Conservation (phyloP, 208 protist species). For the Trypanosoma avium region DNA sequence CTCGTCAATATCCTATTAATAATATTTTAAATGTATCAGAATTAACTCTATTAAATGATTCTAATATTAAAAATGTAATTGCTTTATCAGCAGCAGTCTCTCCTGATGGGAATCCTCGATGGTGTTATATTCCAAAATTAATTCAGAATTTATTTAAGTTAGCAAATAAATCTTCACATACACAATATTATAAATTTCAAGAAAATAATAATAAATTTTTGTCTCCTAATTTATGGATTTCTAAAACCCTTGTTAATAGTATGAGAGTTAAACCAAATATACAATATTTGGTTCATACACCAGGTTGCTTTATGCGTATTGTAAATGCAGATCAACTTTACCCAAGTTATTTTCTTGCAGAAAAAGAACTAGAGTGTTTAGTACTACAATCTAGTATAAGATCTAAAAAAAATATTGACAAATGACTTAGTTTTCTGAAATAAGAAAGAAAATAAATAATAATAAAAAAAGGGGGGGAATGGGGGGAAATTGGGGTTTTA, state of each 20-base stretch:
- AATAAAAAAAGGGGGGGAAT: too few species aligned
- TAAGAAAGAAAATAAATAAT: too few species aligned
- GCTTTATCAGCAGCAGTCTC: conserved; percentile 14
- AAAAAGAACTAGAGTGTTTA: conserved; percentile 20
- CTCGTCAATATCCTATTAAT: conserved; percentile 1
- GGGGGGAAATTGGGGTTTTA: background rate
- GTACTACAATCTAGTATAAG: background rate
- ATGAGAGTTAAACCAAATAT: background rate
- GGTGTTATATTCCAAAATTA: conserved; percentile 2
- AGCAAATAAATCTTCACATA: background rate
- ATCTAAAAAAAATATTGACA: background rate
- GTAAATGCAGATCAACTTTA: conserved; percentile 27
- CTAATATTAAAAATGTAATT: background rate
- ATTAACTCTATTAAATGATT: background rate
- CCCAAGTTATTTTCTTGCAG: conserved; percentile 10
- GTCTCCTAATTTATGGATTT: conserved; percentile 16
- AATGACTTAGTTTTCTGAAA: too few species aligned
- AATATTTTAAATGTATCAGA: background rate
- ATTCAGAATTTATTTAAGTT: conserved; percentile 14
- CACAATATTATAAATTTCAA: background rate
- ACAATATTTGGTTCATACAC: conserved; percentile 4
- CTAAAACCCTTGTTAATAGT: background rate
- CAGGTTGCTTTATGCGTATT: conserved; percentile 7
- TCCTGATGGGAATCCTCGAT: conserved; percentile 14
- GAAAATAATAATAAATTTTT: background rate